Conservation (phyloP, 176 grass and related monocot genomes). For the Paspalum vaginatum region DNA sequence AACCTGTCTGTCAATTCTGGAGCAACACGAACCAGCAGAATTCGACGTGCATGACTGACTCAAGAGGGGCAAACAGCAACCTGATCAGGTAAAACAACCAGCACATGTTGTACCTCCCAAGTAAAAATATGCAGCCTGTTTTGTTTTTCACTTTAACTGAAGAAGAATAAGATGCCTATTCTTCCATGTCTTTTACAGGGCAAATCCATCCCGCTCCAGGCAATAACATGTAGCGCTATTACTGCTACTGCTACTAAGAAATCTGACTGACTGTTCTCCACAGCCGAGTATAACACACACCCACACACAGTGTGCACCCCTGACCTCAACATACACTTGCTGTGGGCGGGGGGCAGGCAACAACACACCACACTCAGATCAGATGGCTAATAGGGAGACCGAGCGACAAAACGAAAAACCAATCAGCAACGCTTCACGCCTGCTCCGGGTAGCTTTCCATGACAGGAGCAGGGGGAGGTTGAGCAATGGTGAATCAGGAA, state of each 20-base stretch:
- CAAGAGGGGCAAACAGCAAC: background rate
- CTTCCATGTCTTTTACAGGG: conserved; percentile 38
- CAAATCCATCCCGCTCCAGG: conserved; percentile 14
- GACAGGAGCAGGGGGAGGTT: conserved; percentile 79
- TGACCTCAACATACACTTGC: conserved; percentile 43
- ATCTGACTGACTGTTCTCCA: conserved; percentile 3
- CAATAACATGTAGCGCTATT: background rate
- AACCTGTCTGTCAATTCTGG: background rate
- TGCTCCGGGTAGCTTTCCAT: conserved; percentile 55
- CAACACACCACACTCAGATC: conserved; percentile 47
- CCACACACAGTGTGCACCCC: conserved; percentile 6
- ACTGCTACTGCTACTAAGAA: conserved; percentile 3
- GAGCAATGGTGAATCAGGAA: conserved; percentile 50
- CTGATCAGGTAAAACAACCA: background rate
- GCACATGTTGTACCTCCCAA: background rate
- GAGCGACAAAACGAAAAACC: conserved; percentile 45
- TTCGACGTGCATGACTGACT: no score
- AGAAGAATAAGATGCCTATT: conserved; percentile 1
- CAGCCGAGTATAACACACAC: conserved; percentile 13
- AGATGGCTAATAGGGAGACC: conserved; percentile 54
- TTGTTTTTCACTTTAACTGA: conserved; percentile 11
- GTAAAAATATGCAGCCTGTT: background rate
- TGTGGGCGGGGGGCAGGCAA: conserved; percentile 28
- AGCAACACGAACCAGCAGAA: background rate
- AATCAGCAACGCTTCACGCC: conserved; percentile 97